These are phyloP conservation scores for Pinus albicaulis DNA, from an alignment of 75 land plant genomes.

Conservation along the genomic window DNA sequence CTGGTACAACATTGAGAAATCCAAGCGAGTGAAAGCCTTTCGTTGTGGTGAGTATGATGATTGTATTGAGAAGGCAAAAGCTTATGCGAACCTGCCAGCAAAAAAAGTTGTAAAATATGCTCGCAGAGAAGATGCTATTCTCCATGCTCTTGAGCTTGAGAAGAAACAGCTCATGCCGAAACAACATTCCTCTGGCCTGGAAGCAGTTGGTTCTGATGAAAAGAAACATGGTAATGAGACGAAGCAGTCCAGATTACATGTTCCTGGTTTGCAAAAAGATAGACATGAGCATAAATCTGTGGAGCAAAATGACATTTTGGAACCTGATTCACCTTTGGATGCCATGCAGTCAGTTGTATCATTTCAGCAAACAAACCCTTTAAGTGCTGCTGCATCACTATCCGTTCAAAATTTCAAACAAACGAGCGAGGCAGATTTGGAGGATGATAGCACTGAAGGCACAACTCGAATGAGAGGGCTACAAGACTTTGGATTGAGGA, in stretches of 20 bases:
- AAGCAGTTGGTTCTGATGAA: background rate
- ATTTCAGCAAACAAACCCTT: slow-evolving; percentile 7
- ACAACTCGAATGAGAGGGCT: slow-evolving; percentile 70
- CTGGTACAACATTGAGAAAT: slow-evolving; percentile 84
- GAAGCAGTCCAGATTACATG: background rate
- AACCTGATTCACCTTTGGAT: slow-evolving; percentile 11
- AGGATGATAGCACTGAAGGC: slow-evolving; percentile 52
- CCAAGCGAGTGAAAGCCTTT: slow-evolving; percentile 77
- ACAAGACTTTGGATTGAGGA: slow-evolving; percentile 48
- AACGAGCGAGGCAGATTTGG: slow-evolving; percentile 31
- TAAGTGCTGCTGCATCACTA: background rate
- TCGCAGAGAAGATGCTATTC: slow-evolving; percentile 81
- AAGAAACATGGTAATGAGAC: slow-evolving; percentile 9
- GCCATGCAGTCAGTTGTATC: slow-evolving; percentile 9
- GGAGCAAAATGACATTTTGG: slow-evolving; percentile 1
- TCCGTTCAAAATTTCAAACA: slow-evolving; percentile 4
- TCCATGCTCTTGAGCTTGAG: slow-evolving; percentile 82
- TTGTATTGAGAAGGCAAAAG: slow-evolving; percentile 64
- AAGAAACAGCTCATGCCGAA: slow-evolving; percentile 21
- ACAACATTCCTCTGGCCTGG: slow-evolving; percentile 11
- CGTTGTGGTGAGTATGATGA: slow-evolving; percentile 84
- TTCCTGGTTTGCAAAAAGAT: slow-evolving; percentile 1
- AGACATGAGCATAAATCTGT: slow-evolving; percentile 2
- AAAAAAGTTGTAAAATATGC: slow-evolving; percentile 74
- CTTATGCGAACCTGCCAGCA: slow-evolving; percentile 24